Percentiles rank a stretch among this genome's conserved stretches.
These are phyloP conservation scores for Hemisphaericaspora subhashii DNA, from an alignment of 1,139 yeast genomes.

Conservation along the genomic window DNA sequence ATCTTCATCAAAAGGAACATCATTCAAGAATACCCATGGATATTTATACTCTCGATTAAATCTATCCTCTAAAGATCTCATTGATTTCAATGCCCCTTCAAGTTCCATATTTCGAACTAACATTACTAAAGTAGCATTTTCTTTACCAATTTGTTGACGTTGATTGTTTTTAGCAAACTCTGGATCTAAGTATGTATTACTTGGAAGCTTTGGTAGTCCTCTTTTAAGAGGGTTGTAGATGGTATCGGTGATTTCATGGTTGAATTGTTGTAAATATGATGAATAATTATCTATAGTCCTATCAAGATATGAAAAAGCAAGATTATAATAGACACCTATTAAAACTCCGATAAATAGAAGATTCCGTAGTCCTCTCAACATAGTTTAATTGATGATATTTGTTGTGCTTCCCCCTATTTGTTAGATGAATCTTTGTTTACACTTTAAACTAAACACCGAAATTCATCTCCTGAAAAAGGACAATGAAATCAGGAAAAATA, in stretches of 20 bases:
- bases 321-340: not conserved
- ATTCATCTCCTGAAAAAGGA: too few species aligned
- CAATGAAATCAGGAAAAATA: too few species aligned
- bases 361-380: too few species aligned
- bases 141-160: slow-evolving; percentile 40
- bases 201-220: slow-evolving; percentile 34
- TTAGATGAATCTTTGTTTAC: not conserved
- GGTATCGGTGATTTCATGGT: not conserved
- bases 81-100: slow-evolving; percentile 41
- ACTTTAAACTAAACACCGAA: too few species aligned
- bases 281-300: not conserved
- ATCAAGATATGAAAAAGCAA: not conserved
- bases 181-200: slow-evolving; percentile 44
- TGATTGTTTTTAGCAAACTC: slow-evolving; percentile 20
- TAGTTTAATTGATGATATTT: too few species aligned
- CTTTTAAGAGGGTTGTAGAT: slow-evolving; percentile 12
- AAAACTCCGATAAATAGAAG: not conserved
- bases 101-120: slow-evolving; percentile 44
- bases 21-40: slow-evolving; percentile 49
- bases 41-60: slow-evolving; percentile 47
- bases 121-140: slow-evolving; percentile 54
- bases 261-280: not conserved
- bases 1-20: slow-evolving; percentile 41
- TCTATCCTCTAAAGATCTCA: slow-evolving; percentile 47
- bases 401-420: not conserved